These are phyloP conservation scores for Lachnellula hyalina DNA, from an alignment of 2,329 filamentous ascomycete genomes.

Conservation along the genomic window DNA sequence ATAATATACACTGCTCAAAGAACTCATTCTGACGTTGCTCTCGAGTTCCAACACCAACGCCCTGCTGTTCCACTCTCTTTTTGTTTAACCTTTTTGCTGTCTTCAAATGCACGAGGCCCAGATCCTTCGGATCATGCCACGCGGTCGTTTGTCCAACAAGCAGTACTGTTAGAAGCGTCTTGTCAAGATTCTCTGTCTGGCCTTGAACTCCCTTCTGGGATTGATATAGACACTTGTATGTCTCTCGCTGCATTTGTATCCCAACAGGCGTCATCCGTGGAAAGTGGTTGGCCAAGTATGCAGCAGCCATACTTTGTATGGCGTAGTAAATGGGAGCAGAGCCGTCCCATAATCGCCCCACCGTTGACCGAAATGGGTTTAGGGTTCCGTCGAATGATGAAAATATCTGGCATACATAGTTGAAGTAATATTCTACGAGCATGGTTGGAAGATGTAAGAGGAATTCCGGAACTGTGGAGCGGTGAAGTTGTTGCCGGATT, in stretches of 20 bases:
- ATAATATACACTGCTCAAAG: constrained; percentile 30
- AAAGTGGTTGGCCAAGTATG: constrained; percentile 53
- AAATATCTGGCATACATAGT: constrained; percentile 55
- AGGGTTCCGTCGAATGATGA: constrained; percentile 59
- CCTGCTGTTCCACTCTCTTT: constrained; percentile 20
- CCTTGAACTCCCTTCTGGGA: constrained; percentile 46
- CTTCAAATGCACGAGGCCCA: constrained; percentile 38
- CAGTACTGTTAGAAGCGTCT: constrained; percentile 51
- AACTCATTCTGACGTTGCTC: constrained; percentile 26
- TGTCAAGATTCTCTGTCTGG: constrained; percentile 44
- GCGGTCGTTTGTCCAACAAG: constrained; percentile 54
- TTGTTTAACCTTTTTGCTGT: constrained; percentile 26
- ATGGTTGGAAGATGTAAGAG: constrained; percentile 39
- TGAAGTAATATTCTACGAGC: constrained; percentile 59
- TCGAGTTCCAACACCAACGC: constrained; percentile 4
- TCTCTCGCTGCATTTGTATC: constrained; percentile 42
- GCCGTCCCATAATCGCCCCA: constrained; percentile 52
- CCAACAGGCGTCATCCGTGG: constrained; percentile 47
- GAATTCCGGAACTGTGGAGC: constrained; percentile 24
- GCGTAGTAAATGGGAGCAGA: constrained; percentile 54
- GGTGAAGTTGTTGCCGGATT: constrained; percentile 25
- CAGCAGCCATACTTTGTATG: constrained; percentile 60
- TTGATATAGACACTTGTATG: constrained; percentile 34
- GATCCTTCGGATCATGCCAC: constrained; percentile 52
- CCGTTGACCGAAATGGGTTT: constrained; percentile 56